Evolutionary conservation across 345 rosid genomes (phyloP), one percentile per base, ranked within the genome.

Genomic region (Syzygium grande): DNA sequence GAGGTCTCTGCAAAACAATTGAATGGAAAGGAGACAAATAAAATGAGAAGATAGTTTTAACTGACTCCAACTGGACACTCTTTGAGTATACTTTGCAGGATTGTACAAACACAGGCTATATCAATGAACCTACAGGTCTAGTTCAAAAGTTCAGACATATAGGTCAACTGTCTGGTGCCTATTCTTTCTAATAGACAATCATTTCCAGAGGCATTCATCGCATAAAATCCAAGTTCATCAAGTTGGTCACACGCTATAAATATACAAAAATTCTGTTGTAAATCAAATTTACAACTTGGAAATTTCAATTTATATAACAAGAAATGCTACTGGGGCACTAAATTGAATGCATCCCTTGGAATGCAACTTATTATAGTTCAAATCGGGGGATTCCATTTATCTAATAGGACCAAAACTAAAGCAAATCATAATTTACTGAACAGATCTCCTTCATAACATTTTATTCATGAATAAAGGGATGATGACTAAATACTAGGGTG

Each of bases 1-100:
- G 87, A 93, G 89, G 63, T 93, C 94, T 86, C 94, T 93, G 89
- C 86, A 77, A 51, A 86, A 65, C 14, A 65, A 46, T 84, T 41
- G 27, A 79, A 22, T 5, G 65, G 63, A 58, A 86, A 61, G 46
- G 55, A 86, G 59, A 68, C 0, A 3, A 84, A 22, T 84, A 84
- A n/a, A 52, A 29, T 52, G 43, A 29, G 25, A 4, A 52, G 58
- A 53, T 53, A 15, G 85, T 51, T 46, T 3, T 51, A 11, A 29
- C 38, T 4, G 59, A n/a, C 13, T 51, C 54, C 41, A 8, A 84
- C 55, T 58, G 80, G 80, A 73, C 14, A 19, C 49, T 73, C 49
- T 68, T 68, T 73, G 25, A 73, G 80, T 73, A 17, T 8, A 34
- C 79, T 68, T 68, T 68, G 41, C 25, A 38, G 25, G 80, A 73